Base-by-base conservation (phyloP, 371 early-diverging fungal species). In the Dentiscutata heterogama region DNA sequence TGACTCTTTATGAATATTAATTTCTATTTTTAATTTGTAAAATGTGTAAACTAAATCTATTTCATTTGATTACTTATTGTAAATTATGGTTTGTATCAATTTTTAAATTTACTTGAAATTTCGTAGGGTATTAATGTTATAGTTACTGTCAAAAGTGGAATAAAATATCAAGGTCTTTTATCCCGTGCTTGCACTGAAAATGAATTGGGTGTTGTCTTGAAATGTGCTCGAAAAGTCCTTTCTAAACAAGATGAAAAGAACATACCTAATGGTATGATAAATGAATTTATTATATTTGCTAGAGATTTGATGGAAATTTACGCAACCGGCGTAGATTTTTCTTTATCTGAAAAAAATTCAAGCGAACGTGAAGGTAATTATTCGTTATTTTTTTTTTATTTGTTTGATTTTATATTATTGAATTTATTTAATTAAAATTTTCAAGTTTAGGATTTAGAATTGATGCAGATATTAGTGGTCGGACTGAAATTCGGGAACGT, bases 391-490 rank as follows among this genome's bases (percentile, higher is more conserved):
- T 39, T 25, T n/a, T 61, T 53, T 54, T 11, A 1, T 27, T 27
- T 4, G 13, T 27, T 85, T 42, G 42, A 50, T 63, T 10, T 78
- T 27, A 2, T 27, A 11, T 64, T 64, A 64, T 64, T 22, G 20
- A 64, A 27, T 13, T 29, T 64, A 64, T 64, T 64, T 64, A 27
- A 22, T 64, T 64, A 8, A 25, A 27, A 11, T 64, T 27, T 29
- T 27, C 27, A 31, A 27, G 3, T 8, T 74, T 54, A 87, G 93
- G 91, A 3, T 97, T 99, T 86, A 92, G 93, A 82, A 98, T 97
- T 0, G 99, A 99, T 85, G 91, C 96, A 0, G 95, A 94, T 64
- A 99, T 99, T 78, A 95, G 93, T 83, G 91, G 94, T 35, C 86
- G 87, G 16, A 84, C 87, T 18, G 91, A 93, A 13, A 86, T 90